phyloP scores from a whole-genome alignment of 805 yeast species.

The Brettanomyces nanus region DNA sequence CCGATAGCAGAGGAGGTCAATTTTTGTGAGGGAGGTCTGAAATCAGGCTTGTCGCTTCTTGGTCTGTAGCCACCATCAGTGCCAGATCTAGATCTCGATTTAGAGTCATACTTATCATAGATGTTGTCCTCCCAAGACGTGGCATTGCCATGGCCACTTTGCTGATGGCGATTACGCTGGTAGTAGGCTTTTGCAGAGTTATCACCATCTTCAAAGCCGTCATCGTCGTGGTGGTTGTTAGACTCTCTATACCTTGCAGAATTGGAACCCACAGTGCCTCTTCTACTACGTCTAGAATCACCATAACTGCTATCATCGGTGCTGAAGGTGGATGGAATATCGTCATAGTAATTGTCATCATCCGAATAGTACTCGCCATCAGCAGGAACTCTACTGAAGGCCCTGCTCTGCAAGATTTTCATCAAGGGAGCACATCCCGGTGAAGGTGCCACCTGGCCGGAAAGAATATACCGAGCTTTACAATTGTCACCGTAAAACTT shows the following conservation, averaged over 20 bases:
- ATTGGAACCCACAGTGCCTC: not conserved
- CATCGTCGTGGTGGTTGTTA: constrained; percentile 21
- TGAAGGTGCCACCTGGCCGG: constrained; percentile 89
- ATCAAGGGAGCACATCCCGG: constrained; percentile 82
- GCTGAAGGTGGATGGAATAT: constrained; percentile 62
- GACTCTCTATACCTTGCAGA: constrained; percentile 12
- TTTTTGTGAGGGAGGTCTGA: constrained; percentile 18
- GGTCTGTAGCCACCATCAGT: constrained; percentile 23
- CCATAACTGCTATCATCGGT: constrained; percentile 41
- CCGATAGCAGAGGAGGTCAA: constrained; percentile 2
- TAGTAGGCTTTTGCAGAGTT: constrained; percentile 27
- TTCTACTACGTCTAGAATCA: constrained; percentile 11
- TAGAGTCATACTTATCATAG: constrained; percentile 44
- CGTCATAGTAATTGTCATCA: constrained; percentile 66
- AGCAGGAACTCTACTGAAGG: constrained; percentile 47
- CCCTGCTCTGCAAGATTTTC: constrained; percentile 79
- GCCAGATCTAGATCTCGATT: constrained; percentile 19
- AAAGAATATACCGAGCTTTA: constrained; percentile 76
- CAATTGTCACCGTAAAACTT: constrained; percentile 87
- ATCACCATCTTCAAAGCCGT: constrained; percentile 31
- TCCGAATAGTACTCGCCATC: constrained; percentile 39
- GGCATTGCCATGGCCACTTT: not conserved
- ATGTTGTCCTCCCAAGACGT: constrained; percentile 86
- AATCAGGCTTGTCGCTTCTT: constrained; percentile 25
- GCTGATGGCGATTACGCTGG: constrained; percentile 7